These are phyloP conservation scores for Citrus inodora DNA, from an alignment of 345 rosid genomes.

Conservation along the genomic window DNA sequence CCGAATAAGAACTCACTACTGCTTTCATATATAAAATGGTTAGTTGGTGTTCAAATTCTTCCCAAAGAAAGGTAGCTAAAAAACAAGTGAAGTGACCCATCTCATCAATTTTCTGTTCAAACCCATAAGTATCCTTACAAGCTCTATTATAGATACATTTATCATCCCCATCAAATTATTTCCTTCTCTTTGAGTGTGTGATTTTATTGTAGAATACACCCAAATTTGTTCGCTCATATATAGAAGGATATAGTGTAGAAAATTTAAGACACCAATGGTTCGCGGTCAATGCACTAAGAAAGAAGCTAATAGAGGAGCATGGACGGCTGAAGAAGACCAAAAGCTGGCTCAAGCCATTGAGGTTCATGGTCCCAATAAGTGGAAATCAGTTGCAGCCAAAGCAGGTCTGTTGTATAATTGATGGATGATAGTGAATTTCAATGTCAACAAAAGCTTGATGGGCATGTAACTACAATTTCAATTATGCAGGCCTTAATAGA, in stretches of 20 bases:
- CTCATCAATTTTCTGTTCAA: not conserved
- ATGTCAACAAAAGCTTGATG: not conserved
- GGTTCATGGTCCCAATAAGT: constrained; percentile 46
- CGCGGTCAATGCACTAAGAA: constrained; percentile 18
- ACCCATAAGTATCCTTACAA: constrained; percentile 1
- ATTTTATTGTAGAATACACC: no score
- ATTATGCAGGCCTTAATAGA: constrained; percentile 34
- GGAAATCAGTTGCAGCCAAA: constrained; percentile 47
- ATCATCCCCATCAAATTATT: not conserved
- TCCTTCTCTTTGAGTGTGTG: not conserved
- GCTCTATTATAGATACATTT: not conserved
- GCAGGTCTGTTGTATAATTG: constrained; percentile 25
- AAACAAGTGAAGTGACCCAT: constrained; percentile 2
- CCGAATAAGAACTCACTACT: not conserved
- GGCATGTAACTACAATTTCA: not conserved
- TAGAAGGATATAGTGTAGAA: no score
- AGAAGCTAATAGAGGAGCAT: constrained; percentile 43
- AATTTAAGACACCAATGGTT: constrained; percentile 25
- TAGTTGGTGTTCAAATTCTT: constrained; percentile 17
- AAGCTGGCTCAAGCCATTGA: constrained; percentile 38
- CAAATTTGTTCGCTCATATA: not conserved
- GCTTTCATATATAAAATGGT: constrained; percentile 9
- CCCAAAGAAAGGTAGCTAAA: constrained; percentile 32
- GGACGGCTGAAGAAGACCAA: constrained; percentile 52
- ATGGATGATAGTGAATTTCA: not conserved